phyloP scores from a whole-genome alignment of 345 rosid species.

The Boechera divaricarpa region DNA sequence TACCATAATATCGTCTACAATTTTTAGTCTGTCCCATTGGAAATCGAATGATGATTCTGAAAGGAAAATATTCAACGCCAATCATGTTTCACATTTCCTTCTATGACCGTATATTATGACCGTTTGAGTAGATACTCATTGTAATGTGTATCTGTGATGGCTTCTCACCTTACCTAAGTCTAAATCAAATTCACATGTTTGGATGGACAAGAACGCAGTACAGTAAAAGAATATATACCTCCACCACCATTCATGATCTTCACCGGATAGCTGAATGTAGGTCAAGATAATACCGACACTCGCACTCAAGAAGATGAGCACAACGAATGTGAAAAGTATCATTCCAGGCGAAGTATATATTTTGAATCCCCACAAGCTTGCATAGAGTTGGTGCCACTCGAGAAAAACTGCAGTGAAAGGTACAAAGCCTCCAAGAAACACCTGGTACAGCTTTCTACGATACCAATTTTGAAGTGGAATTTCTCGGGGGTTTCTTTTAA shows the following conservation, averaged over 20 bases:
- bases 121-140: background rate
- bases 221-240: conserved; percentile 57
- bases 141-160: background rate
- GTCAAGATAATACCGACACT: conserved; percentile 73
- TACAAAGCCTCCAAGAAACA: conserved; percentile 78
- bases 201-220: background rate
- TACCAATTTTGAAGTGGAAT: conserved; percentile 71
- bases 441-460: conserved; percentile 61
- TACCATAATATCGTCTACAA: background rate
- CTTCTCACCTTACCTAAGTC: background rate
- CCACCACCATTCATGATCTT: conserved; percentile 98
- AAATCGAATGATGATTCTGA: background rate
- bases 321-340: conserved; percentile 58
- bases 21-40: background rate
- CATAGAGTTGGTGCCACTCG: conserved; percentile 70
- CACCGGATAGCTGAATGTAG: conserved; percentile 79
- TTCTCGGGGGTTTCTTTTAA: conserved; percentile 64
- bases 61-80: background rate
- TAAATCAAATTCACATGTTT: background rate
- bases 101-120: background rate
- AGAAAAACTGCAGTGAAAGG: conserved; percentile 69
- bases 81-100: conserved; percentile 22
- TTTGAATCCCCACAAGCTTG: conserved; percentile 86
- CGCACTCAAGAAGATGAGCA: conserved; percentile 64
- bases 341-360: conserved; percentile 63